Base-by-base conservation (phyloP, 768 basidiomycete species). In the Russula emetica region DNA sequence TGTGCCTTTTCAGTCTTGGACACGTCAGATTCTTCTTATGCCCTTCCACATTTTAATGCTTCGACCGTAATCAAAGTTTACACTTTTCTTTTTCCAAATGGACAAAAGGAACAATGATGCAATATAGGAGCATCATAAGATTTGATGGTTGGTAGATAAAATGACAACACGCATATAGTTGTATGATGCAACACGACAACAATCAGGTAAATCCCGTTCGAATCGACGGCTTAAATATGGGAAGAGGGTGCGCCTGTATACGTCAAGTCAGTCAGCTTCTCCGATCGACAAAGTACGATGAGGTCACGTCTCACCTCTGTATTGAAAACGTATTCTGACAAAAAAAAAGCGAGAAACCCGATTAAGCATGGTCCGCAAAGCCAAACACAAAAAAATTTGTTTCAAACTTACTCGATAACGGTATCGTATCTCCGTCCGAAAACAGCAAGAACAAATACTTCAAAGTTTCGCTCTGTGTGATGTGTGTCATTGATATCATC, bases 361-460 rank as follows among this genome's bases (percentile, higher is more conserved):
- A 58, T 64, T 67, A 72, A 64, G 38, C 58, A 36, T 20, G 24
- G 36, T 67, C 36, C 50, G 7, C 49, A 68, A 28, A 54, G 11
- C 42, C 38, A 40, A 40, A 40, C 30, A 24, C 26, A 24, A 18
- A 42, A 28, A 57, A 44, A 60, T 10, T 47, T 3, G 4, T 13
- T 20, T 57, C 28, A n/a, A n/a, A 34, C 89, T 72, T 69, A 93
- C 91, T 77, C 59, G 85, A 81, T 62, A 96, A 72, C 1, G 94
- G 86, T 47, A 96, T 75, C n/a, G 86, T 80, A 32, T 73, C 78
- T 8, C 81, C 79, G 70, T 92, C 90, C 60, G 86, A 83, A 73
- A 96, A 98, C 5, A 97, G 76, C 67, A 96, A 74, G 73, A 88
- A 97, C 24, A 98, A 79, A 75, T 97, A 97, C 74, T 98, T 94